phyloP scores from a whole-genome alignment of 495 filamentous ascomycete genomes.

The Xylaria longipes region DNA sequence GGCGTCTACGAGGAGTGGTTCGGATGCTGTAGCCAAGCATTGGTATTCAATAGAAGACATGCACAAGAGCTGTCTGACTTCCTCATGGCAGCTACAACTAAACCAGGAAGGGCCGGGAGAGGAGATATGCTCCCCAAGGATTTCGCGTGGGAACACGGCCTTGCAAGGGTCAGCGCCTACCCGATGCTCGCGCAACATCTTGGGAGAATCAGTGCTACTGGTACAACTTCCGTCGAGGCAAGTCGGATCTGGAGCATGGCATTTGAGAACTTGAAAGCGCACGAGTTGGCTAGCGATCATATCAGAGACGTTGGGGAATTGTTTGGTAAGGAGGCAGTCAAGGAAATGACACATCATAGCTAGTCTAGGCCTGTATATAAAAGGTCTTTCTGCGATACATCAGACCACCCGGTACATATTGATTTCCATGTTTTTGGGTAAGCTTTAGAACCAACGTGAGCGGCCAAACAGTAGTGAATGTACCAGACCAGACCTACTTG shows the following conservation, averaged over 20 bases:
- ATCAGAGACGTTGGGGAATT: conserved; percentile 31
- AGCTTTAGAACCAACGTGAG: too few species aligned
- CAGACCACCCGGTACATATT: background rate
- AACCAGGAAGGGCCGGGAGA: conserved; percentile 27
- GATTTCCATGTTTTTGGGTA: background rate
- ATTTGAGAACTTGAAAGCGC: conserved; percentile 39
- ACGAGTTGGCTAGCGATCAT: conserved; percentile 32
- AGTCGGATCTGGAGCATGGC: conserved; percentile 44
- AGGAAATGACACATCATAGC: conserved; percentile 24
- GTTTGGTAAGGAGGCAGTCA: conserved; percentile 35
- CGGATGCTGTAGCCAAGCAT: conserved; percentile 56
- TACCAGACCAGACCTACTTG: too few species aligned
- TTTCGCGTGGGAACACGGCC: conserved; percentile 39
- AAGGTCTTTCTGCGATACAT: background rate
- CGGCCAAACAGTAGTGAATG: too few species aligned
- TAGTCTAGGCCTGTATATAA: background rate
- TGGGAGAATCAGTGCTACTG: conserved; percentile 39
- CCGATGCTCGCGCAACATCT: conserved; percentile 42
- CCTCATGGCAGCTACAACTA: conserved; percentile 33
- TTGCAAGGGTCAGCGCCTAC: conserved; percentile 41
- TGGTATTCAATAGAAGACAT: conserved; percentile 50
- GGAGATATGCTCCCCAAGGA: conserved; percentile 42
- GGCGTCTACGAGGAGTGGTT: conserved; percentile 49
- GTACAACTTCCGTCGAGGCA: conserved; percentile 39
- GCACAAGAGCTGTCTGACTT: conserved; percentile 38